Conservation (phyloP, 2,329 filamentous ascomycete genomes). For the Claviceps pusilla region DNA sequence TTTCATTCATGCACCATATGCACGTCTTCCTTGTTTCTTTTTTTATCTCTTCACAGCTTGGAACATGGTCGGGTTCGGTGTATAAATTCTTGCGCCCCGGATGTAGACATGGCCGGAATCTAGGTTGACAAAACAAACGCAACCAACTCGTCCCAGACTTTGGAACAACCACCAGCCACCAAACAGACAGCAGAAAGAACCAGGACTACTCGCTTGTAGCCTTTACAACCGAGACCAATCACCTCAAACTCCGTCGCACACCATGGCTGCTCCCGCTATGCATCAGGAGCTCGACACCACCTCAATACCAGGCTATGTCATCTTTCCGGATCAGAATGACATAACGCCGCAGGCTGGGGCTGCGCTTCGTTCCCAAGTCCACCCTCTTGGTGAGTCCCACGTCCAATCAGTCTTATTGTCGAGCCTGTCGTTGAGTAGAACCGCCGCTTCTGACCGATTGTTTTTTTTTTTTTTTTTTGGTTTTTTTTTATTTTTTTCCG, state of each 20-base stretch:
- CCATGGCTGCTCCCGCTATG: conserved; percentile 10
- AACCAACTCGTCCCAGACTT: not conserved
- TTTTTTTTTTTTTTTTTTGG: not conserved
- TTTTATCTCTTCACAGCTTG: not conserved
- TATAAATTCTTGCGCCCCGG: conserved; percentile 2
- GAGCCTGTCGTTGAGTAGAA: not conserved
- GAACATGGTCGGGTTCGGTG: not conserved
- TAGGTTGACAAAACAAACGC: not conserved
- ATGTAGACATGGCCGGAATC: not conserved
- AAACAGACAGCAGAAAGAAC: not conserved
- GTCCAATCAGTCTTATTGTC: not conserved
- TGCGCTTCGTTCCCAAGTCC: conserved; percentile 15
- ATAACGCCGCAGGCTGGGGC: conserved; percentile 21
- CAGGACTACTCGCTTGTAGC: too few relatives aligned
- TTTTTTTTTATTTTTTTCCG: not conserved
- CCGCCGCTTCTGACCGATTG: not conserved
- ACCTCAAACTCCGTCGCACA: not conserved
- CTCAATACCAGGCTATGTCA: conserved; percentile 30
- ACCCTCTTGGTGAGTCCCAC: conserved; percentile 21
- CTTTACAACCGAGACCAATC: too few relatives aligned
- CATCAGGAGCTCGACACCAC: conserved; percentile 20
- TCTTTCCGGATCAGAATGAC: conserved; percentile 27
- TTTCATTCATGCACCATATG: not conserved
- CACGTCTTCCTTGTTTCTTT: not conserved
- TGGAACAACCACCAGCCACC: not conserved